Base-by-base conservation (phyloP, 2,329 filamentous ascomycete species). In the Rhinocladiella similis region DNA sequence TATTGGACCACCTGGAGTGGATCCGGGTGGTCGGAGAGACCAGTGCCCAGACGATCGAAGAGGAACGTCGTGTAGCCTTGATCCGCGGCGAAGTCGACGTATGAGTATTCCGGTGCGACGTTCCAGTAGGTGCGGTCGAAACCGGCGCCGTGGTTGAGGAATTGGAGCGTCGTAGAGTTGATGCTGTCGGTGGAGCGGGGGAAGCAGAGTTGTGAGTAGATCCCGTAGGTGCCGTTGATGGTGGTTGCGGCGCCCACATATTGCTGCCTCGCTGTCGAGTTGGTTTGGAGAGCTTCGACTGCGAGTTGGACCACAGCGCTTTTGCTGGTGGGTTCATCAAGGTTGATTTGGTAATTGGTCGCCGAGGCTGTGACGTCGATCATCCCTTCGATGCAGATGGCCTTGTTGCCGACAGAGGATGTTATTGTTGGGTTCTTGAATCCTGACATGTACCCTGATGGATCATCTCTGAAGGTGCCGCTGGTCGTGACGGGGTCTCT, bases 31-130 rank as follows among this genome's bases (percentile, higher is more conserved):
- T 63, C 47, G 7, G 70, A 72, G 41, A 63, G 47, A 10, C 70
- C 71, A 9, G 62, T 64, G 10, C 70, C 72, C 9, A 51, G 62
- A n/a, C 72, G 67, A 58, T 74, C 70, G 54, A 72, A 73, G 48
- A 64, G 69, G 51, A 72, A 71, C 13, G 72, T 65, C 3, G 69
- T 69, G 47, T 72, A 73, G 9, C 69, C 70, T 48, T 67, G 58
- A 18, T 47, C 50, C 1, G 69, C 49, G 3, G 65, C 69, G 50
- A 56, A 64, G 53, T 73, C 66, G 12, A 71, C 68, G 55, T 72
- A 73, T 50, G 68, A 73, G 62, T 70, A 73, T 46, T 63, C 50
- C 29, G 63, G 66, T 7, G 61, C 59, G 4, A 65, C 62, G 51
- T 72, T 66, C 72, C 71, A 74, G 57, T 73, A 70, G 19, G 57